Base-by-base conservation (phyloP, 148 eudicot genomes). In the Vaccinium vitisidaea region DNA sequence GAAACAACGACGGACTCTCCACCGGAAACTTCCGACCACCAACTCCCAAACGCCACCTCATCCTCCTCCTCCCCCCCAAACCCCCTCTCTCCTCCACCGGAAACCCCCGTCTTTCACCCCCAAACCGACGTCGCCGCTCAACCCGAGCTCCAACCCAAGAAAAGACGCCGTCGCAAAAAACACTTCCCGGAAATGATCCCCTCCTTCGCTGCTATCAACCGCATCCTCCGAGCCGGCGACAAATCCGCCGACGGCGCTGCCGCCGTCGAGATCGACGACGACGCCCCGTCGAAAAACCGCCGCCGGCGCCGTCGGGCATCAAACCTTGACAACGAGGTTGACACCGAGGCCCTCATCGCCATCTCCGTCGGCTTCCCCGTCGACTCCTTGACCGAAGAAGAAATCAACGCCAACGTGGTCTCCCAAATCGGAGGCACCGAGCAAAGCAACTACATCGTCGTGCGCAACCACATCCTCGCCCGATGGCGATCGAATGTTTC, bases 321-420 rank as follows among this genome's bases (percentile, higher is more conserved):
- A 61, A 86, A 87, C 46, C 79, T 90, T 71, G 73, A 87, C 71
- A 87, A 87, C 54, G 95, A 90, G 30, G 90, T 92, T 82, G 93
- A 93, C 61, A 87, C 92, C 21, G 95, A 95, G 50, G 91, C 99
- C 82, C 89, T 97, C 13, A 97, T 97, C 49, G 96, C 99, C 4
- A 86, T 97, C 87, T 95, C 98, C 54, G 99, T 95, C 23, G 99
- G 99, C 0, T 97, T 97, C 71, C 98, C 99, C 0, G 86, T 92
- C 8, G 98, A 95, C 32, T 94, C 97, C 8, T 89, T 97, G 6
- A 94, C 98, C 16, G 99, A 97, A 78, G 98, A 97, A 50, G 99
- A 97, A 77, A 93, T 97, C 49, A 93, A 89, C 46, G 94, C 95
- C 36, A 84, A 87, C 19, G 99, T 94, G 6, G 87, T 95, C 15